Conservation (phyloP, 331 rosid species). For the Pyracantha coccinea region DNA sequence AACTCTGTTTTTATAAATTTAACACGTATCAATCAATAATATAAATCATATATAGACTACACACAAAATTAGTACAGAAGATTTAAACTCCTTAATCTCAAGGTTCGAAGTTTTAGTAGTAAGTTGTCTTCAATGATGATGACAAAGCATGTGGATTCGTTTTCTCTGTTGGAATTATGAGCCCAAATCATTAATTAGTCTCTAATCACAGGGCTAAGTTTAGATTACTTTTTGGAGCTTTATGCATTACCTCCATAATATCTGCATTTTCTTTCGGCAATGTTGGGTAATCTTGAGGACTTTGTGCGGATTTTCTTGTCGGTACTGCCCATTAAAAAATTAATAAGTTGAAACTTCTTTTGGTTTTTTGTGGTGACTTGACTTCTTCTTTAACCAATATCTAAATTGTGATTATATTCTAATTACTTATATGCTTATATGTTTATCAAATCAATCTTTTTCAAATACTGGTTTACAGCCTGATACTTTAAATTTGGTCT, state of each 20-base stretch:
- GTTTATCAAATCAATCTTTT: not conserved
- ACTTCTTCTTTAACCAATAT: not conserved
- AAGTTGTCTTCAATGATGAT: slow-evolving; percentile 8
- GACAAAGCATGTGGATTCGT: slow-evolving; percentile 3
- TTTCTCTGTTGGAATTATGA: slow-evolving; percentile 1
- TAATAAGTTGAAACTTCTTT: not conserved
- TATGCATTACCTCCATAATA: not conserved
- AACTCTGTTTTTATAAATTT: too few species aligned
- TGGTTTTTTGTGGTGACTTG: not conserved
- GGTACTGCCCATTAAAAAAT: not conserved
- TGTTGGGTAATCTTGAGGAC: not conserved
- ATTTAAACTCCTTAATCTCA: not conserved
- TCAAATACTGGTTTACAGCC: not conserved
- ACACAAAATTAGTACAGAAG: too few species aligned
- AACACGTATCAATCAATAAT: too few species aligned
- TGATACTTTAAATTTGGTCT: not conserved
- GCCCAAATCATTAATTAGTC: not conserved
- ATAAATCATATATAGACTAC: too few species aligned
- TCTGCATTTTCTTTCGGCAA: not conserved
- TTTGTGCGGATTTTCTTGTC: slow-evolving; percentile 18
- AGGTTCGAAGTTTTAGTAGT: not conserved
- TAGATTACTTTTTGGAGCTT: not conserved
- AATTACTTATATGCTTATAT: not conserved
- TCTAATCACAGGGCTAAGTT: not conserved
- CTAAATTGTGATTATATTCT: not conserved